Percentiles rank a stretch among this genome's conserved stretches.
phyloP scores from a whole-genome alignment of 306 rosid species.

The Fragaria ananassa region DNA sequence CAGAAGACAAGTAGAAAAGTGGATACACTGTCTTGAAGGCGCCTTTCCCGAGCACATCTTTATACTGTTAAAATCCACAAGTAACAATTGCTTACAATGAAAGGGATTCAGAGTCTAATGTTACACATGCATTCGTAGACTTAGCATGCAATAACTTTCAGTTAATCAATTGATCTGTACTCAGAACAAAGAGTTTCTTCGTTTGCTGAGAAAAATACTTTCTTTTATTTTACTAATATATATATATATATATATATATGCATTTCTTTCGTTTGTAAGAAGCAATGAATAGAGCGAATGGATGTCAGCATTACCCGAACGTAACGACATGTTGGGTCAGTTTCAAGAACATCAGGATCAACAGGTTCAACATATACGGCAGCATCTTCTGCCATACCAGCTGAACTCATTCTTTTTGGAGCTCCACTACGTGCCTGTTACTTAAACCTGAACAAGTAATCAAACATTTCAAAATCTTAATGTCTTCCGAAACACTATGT shows the following conservation, averaged over 20 bases:
- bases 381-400: conserved; percentile 28
- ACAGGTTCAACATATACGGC: conserved; percentile 34
- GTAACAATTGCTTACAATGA: not conserved
- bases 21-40: conserved; percentile 17
- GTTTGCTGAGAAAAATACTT: not conserved
- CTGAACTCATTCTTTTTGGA: not conserved
- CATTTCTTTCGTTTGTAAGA: not conserved
- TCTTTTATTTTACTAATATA: not conserved
- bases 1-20: not conserved
- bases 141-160: not conserved
- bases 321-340: conserved; percentile 52
- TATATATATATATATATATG: not conserved
- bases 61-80: not conserved
- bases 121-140: not conserved
- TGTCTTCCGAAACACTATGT: not conserved
- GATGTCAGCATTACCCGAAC: conserved; percentile 40
- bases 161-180: no score
- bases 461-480: not conserved
- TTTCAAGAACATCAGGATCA: conserved; percentile 54
- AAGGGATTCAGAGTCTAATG: not conserved
- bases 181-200: not conserved
- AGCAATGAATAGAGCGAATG: not conserved
- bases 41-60: conserved; percentile 7
- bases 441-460: not conserved
- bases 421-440: not conserved